Conservation (phyloP, 768 basidiomycete genomes). For the Rickenella mellea region DNA sequence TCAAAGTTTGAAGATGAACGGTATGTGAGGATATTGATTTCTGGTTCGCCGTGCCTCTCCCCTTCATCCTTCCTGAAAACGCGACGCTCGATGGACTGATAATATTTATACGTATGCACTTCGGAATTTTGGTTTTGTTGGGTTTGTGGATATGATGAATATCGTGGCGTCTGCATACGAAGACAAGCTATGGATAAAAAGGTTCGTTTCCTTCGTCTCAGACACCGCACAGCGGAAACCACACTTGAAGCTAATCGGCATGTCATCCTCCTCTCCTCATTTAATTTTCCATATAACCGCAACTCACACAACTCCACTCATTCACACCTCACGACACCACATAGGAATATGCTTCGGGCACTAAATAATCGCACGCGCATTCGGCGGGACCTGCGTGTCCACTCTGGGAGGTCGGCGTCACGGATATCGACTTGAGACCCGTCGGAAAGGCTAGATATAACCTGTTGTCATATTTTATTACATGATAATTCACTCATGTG, state of each 20-base stretch:
- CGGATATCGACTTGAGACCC: conserved; percentile 52
- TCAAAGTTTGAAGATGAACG: too few species aligned
- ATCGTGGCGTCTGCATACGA: conserved; percentile 71
- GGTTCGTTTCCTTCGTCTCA: conserved; percentile 49
- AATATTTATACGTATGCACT: too few species aligned
- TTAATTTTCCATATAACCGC: background rate
- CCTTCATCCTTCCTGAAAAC: too few species aligned
- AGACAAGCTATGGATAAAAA: conserved; percentile 66
- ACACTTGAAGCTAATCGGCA: conserved; percentile 61
- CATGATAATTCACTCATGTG: too few species aligned
- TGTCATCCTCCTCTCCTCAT: background rate
- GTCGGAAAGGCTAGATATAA: conserved; percentile 59
- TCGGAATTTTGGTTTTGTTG: too few species aligned
- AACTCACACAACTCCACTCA: too few species aligned
- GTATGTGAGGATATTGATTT: too few species aligned
- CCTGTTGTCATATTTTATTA: too few species aligned
- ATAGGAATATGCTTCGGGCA: conserved; percentile 89
- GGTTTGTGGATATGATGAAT: too few species aligned
- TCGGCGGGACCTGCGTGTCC: conserved; percentile 59
- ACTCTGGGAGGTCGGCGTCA: conserved; percentile 87
- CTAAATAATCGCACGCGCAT: conserved; percentile 70
- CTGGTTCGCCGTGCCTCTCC: too few species aligned
- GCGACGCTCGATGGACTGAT: too few species aligned
- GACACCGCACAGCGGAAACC: conserved; percentile 41
- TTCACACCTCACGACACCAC: too few species aligned